phyloP scores from a whole-genome alignment of 2,329 filamentous ascomycete genomes.

The Penicillium sp. region DNA sequence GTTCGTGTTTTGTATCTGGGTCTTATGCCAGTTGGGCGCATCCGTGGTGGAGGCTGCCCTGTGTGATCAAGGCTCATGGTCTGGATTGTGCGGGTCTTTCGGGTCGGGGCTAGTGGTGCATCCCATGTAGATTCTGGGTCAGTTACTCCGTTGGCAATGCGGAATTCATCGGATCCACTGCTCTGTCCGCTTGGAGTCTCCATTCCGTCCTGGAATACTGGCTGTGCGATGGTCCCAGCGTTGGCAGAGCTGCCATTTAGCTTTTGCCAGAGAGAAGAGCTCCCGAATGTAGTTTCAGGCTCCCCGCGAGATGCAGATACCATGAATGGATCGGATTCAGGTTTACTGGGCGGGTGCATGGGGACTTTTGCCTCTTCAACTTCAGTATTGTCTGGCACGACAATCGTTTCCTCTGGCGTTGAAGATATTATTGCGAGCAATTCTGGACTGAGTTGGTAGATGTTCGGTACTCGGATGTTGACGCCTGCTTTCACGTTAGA shows the following conservation, averaged over 20 bases:
- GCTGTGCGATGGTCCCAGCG: slow-evolving; percentile 37
- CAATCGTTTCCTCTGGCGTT: slow-evolving; percentile 32
- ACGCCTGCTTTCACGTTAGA: slow-evolving; percentile 69
- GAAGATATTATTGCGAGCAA: slow-evolving; percentile 55
- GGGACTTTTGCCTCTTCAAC: slow-evolving; percentile 39
- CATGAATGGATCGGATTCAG: slow-evolving; percentile 48
- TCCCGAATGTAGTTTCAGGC: slow-evolving; percentile 36
- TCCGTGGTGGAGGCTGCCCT: slow-evolving; percentile 64
- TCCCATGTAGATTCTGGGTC: slow-evolving; percentile 41
- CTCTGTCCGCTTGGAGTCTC: slow-evolving; percentile 64
- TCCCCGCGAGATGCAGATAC: slow-evolving; percentile 38
- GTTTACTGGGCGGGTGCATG: slow-evolving; percentile 38
- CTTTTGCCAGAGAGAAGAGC: slow-evolving; percentile 52
- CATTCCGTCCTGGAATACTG: slow-evolving; percentile 55
- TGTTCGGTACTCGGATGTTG: slow-evolving; percentile 76
- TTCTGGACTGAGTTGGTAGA: slow-evolving; percentile 76
- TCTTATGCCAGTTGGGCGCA: slow-evolving; percentile 56
- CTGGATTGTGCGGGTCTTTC: slow-evolving; percentile 58
- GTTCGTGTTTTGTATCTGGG: slow-evolving; percentile 43
- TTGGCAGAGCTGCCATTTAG: slow-evolving; percentile 50
- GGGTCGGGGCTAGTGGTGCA: slow-evolving; percentile 45
- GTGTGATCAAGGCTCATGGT: slow-evolving; percentile 52
- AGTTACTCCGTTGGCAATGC: slow-evolving; percentile 33
- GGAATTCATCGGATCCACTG: slow-evolving; percentile 45
- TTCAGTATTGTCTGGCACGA: slow-evolving; percentile 34